Percentiles rank a stretch among this genome's conserved stretches.
phyloP scores from a whole-genome alignment of 805 yeast species.

The Wickerhamiella siamensis region DNA sequence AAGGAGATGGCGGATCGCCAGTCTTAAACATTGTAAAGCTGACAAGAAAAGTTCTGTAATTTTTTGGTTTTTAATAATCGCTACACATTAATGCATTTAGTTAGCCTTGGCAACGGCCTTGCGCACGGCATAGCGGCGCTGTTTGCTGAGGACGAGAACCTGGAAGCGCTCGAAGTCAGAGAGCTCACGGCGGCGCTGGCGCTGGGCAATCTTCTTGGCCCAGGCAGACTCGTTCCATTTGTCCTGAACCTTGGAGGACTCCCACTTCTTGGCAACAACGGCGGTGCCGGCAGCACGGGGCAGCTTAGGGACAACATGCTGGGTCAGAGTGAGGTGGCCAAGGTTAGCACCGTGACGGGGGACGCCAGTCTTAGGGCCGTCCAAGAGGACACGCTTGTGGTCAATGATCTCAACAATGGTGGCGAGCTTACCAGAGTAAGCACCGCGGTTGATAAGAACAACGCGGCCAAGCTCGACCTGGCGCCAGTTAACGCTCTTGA shows the following conservation, averaged over 20 bases:
- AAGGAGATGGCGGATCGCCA: constrained; percentile 27
- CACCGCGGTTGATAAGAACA: constrained; percentile 76
- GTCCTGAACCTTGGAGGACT: constrained; percentile 70
- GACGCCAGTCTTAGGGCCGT: constrained; percentile 84
- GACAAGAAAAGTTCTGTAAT: not conserved
- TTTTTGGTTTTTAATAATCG: not conserved
- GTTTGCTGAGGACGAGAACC: constrained; percentile 93
- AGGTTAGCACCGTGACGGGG: constrained; percentile 85
- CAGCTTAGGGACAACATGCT: constrained; percentile 66
- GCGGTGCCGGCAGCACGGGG: constrained; percentile 93
- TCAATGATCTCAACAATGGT: constrained; percentile 97
- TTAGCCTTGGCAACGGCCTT: constrained; percentile 91
- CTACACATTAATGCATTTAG: constrained; percentile 5
- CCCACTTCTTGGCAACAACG: constrained; percentile 83
- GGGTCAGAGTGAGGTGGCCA: constrained; percentile 83
- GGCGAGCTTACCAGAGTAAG: constrained; percentile 69
- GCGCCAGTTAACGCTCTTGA: constrained; percentile 98
- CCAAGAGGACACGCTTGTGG: constrained; percentile 96
- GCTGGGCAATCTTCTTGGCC: constrained; percentile 97
- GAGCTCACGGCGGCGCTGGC: constrained; percentile 83
- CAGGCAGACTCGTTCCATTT: constrained; percentile 90
- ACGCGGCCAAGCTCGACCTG: constrained; percentile 98
- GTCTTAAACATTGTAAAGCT: not conserved
- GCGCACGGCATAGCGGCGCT: constrained; percentile 87
- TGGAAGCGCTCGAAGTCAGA: constrained; percentile 99